Percentiles rank a stretch among this genome's conserved stretches.
phyloP scores from a whole-genome alignment of 768 basidiomycete species.

The Lyophyllum semitale region DNA sequence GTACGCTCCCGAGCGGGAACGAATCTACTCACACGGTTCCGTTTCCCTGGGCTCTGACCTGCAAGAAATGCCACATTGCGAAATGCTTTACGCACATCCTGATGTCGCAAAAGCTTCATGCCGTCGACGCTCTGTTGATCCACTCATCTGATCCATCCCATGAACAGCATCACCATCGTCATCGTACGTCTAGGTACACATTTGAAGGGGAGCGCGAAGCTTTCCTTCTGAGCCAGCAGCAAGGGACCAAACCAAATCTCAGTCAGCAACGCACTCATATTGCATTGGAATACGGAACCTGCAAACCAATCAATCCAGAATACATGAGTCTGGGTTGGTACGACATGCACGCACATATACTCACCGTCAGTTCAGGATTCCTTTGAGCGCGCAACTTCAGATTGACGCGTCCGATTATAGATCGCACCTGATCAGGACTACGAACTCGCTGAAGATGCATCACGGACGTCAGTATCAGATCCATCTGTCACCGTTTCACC shows the following conservation, averaged over 20 bases:
- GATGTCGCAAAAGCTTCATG: slow-evolving; percentile 34
- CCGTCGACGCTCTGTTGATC: slow-evolving; percentile 36
- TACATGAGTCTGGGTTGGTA: slow-evolving; percentile 62
- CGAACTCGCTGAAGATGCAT: background rate
- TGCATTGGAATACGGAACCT: slow-evolving; percentile 49
- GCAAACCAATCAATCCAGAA: slow-evolving; percentile 44
- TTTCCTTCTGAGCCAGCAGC: slow-evolving; percentile 23
- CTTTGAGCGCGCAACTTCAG: background rate
- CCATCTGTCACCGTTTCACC: background rate
- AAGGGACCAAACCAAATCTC: slow-evolving; percentile 35
- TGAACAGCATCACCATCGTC: slow-evolving; percentile 33
- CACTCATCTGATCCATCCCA: slow-evolving; percentile 27
- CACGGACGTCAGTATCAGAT: background rate
- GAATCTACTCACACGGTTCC: slow-evolving; percentile 21
- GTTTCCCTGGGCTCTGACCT: slow-evolving; percentile 27
- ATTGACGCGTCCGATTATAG: background rate
- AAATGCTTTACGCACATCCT: slow-evolving; percentile 43
- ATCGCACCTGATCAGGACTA: background rate
- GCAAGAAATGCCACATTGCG: slow-evolving; percentile 41
- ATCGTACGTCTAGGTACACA: slow-evolving; percentile 19
- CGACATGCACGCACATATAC: slow-evolving; percentile 34
- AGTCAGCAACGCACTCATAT: slow-evolving; percentile 42
- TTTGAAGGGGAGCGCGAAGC: slow-evolving; percentile 18
- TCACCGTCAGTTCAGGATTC: slow-evolving; percentile 4
- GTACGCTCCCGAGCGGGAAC: slow-evolving; percentile 3